These are phyloP conservation scores for Fusarium papillatum DNA, from an alignment of 2,329 filamentous ascomycete genomes.

Conservation along the genomic window DNA sequence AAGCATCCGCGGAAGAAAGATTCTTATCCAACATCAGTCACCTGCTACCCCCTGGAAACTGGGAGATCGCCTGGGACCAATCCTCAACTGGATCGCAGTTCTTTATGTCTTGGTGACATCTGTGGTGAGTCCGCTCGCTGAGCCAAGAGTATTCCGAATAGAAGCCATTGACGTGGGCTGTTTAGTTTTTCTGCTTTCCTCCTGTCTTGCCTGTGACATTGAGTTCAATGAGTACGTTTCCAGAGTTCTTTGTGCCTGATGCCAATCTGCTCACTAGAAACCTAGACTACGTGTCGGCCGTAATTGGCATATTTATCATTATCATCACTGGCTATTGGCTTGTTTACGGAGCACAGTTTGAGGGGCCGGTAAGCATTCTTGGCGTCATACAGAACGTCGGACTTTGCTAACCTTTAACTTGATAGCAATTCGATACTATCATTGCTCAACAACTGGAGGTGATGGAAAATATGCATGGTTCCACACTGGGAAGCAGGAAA, in stretches of 20 bases:
- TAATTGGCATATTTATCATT: slow-evolving; percentile 18
- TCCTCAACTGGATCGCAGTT: slow-evolving; percentile 49
- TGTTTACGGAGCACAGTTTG: too few species aligned
- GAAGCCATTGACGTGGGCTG: background rate
- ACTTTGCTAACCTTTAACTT: too few species aligned
- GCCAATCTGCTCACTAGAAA: background rate
- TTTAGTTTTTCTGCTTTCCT: slow-evolving; percentile 42
- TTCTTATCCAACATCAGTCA: slow-evolving; percentile 46
- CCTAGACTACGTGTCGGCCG: slow-evolving; percentile 52
- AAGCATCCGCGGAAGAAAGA: slow-evolving; percentile 51
- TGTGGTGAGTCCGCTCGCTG: slow-evolving; percentile 40
- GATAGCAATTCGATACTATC: too few species aligned
- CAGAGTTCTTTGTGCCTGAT: background rate
- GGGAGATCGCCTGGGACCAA: slow-evolving; percentile 43
- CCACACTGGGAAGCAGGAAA: too few species aligned
- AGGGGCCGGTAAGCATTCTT: too few species aligned
- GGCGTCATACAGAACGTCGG: too few species aligned
- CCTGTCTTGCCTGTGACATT: slow-evolving; percentile 35
- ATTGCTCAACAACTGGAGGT: too few species aligned
- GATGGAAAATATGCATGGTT: too few species aligned
- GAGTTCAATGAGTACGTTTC: slow-evolving; percentile 37
- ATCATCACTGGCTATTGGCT: too few species aligned
- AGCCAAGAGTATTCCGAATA: background rate
- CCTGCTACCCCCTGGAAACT: slow-evolving; percentile 44
- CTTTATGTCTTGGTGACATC: slow-evolving; percentile 56